A percentile compares a stretch with the other conserved stretches of the same genome.
Conservation (phyloP, 2,329 filamentous ascomycete genomes). For the Clarireedia monteithiana region DNA sequence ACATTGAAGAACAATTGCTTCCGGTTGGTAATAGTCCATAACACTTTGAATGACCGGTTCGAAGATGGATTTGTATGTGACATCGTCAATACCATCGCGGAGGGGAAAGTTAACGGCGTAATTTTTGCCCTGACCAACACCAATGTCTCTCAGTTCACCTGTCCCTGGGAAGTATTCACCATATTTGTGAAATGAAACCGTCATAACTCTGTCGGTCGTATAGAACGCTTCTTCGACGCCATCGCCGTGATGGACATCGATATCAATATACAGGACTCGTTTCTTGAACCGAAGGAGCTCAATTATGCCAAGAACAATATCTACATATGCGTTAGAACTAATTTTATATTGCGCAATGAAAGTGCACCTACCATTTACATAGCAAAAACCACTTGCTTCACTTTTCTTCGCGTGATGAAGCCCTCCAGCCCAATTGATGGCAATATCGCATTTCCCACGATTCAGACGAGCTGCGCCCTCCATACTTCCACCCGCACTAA, state of each 20-base stretch:
- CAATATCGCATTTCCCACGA: constrained; percentile 88
- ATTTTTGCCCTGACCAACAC: constrained; percentile 80
- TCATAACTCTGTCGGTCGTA: constrained; percentile 87
- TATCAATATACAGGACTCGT: constrained; percentile 95
- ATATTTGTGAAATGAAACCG: constrained; percentile 92
- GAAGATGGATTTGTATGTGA: constrained; percentile 85
- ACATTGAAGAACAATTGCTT: constrained; percentile 91
- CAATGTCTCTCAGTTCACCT: constrained; percentile 77
- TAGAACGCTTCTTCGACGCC: constrained; percentile 92
- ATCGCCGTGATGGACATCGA: constrained; percentile 90
- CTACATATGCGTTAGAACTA: constrained; percentile 45
- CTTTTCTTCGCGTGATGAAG: constrained; percentile 97
- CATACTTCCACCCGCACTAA: constrained; percentile 90
- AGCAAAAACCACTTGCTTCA: constrained; percentile 95
- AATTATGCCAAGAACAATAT: constrained; percentile 93
- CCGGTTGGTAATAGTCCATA: constrained; percentile 80
- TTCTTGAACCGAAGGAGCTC: constrained; percentile 86
- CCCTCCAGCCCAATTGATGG: constrained; percentile 96
- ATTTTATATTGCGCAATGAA: not conserved
- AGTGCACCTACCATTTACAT: constrained; percentile 74
- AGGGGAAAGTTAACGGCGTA: constrained; percentile 89
- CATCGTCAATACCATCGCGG: constrained; percentile 85
- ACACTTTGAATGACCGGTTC: constrained; percentile 81
- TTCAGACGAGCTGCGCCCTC: constrained; percentile 87
- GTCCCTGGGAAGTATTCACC: constrained; percentile 94